phyloP scores from a whole-genome alignment of 2,329 filamentous ascomycete species.

The Aspergillus neoniger region DNA sequence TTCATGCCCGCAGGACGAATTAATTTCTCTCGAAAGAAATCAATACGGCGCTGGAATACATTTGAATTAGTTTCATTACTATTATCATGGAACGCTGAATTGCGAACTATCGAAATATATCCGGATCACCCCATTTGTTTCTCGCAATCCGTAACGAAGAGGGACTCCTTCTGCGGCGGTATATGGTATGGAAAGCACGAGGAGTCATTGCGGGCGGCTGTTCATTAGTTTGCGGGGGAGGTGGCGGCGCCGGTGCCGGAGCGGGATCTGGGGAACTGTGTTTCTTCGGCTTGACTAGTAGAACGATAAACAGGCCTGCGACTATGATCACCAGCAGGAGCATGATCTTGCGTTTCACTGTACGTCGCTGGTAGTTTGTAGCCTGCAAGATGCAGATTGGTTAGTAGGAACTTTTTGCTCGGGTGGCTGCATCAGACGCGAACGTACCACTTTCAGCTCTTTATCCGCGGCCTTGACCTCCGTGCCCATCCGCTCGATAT shows the following conservation, averaged over 20 bases:
- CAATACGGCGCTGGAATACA: background rate
- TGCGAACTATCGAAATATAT: constrained; percentile 36
- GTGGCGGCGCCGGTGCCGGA: constrained; percentile 16
- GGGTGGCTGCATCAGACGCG: background rate
- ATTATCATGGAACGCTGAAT: constrained; percentile 24
- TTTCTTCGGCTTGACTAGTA: constrained; percentile 75
- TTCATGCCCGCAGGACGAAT: background rate
- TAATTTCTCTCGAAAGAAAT: background rate
- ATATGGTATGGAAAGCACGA: constrained; percentile 24
- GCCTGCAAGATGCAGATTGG: constrained; percentile 47
- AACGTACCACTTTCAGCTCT: constrained; percentile 73
- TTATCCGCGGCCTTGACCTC: constrained; percentile 93
- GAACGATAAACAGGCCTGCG: constrained; percentile 79
- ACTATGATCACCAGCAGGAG: constrained; percentile 83
- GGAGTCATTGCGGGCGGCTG: constrained; percentile 17
- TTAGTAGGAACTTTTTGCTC: constrained; percentile 3
- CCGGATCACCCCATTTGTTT: constrained; percentile 38
- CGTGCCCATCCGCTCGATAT: constrained; percentile 90
- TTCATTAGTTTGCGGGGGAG: constrained; percentile 26
- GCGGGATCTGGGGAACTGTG: constrained; percentile 22
- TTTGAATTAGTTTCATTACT: constrained; percentile 16
- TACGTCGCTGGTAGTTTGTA: constrained; percentile 82
- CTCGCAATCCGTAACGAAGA: constrained; percentile 27
- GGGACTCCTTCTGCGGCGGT: constrained; percentile 26
- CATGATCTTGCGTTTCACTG: constrained; percentile 90